Base-by-base conservation (phyloP, 352 stramenopile genomes). In the Albugo candida region DNA sequence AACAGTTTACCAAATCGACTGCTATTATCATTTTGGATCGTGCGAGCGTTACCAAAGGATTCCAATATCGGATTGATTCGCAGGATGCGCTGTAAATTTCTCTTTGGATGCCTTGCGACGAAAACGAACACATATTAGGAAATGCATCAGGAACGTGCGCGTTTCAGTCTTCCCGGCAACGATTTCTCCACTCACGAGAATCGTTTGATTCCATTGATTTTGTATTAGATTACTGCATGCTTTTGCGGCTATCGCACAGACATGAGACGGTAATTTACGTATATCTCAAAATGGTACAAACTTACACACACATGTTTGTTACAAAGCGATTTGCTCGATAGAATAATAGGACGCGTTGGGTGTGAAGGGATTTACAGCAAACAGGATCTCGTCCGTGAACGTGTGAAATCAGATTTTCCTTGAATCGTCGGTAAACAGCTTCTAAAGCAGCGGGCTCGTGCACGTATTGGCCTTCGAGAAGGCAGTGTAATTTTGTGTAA, bases 71-170 rank as follows among this genome's bases (percentile, higher is more conserved):
- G 24, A 31, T 31, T 31, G 24, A 31, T 96, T 65, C 97, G 91
- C 20, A 97, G 55, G 19, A 97, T 94, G 41, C 88, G 73, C 19
- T 67, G 65, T 19, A 8, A 8, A 43, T 19, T 21, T 19, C 8
- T 43, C 38, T 3, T 3, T 43, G 3, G 38, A 43, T 6, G 51
- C 59, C 3, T 31, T 41, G 3, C 55, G 54, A 54, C 64, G n/a
- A n/a, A n/a, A n/a, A n/a, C n/a, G 72, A 27, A 96, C 70, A 34
- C 78, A 93, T 5, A 88, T 94, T 21, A 97, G 64, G 64, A 96
- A 95, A 42, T 94, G 83, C 86, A 97, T 97, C 14, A 96, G 70
- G 62, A 96, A 95, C 60, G 97, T 97, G 51, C 93, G 95, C 21
- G 82, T 95, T 65, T 97, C 92, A 13, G 89, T 97, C 56, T 97